Evolutionary conservation across 208 protist genomes (phyloP), one percentile per base, ranked within the genome.

Genomic region (Trypanosoma caninum): DNA sequence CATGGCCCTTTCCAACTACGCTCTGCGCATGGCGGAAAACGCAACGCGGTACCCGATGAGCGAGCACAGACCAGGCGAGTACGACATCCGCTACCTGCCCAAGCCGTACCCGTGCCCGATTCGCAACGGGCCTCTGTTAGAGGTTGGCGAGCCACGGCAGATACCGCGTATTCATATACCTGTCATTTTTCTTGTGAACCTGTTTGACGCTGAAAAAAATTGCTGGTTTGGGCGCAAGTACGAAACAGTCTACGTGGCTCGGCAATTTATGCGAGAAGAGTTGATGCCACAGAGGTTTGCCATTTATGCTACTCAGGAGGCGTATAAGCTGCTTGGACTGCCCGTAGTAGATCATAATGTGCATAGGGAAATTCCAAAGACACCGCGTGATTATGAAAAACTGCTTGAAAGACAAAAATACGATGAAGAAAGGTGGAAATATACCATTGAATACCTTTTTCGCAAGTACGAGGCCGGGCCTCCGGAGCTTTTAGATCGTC

Each of bases 381-480:
- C 73, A 25, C 67, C 44, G 35, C 63, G 82, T 42, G 86, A 88
- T 37, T 92, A 93, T 73, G 72, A 81, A 60, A 91, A 92, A 58
- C 40, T 96, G 25, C 35, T 93, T 33, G 82, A 88, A 58, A 88
- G 91, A 71, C 86, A 96, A 65, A 80, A 74, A 59, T 96, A 89
- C 66, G 73, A 82, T 28, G 89, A 96, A 71, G 86, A 96, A 78
- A 63, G 81, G 27, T 96, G 89, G 87, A 87, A 86, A 66, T 96
- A 93, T 75, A 74, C 84, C 1, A 90, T 96, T 18, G 89, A 96
- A 58, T 93, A 91, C 47, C 71, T 96, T 16, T 96, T 93, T 46
- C 78, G 87, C n/a, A 78, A 85, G 53, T 92, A 96, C 67, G 83
- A 85, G 59, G 75, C 53, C 4, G 87, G 84, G 16, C 89, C 89